Conservation (phyloP, 1,284 basidiomycete species). For the Moesziomyces aphidis region DNA sequence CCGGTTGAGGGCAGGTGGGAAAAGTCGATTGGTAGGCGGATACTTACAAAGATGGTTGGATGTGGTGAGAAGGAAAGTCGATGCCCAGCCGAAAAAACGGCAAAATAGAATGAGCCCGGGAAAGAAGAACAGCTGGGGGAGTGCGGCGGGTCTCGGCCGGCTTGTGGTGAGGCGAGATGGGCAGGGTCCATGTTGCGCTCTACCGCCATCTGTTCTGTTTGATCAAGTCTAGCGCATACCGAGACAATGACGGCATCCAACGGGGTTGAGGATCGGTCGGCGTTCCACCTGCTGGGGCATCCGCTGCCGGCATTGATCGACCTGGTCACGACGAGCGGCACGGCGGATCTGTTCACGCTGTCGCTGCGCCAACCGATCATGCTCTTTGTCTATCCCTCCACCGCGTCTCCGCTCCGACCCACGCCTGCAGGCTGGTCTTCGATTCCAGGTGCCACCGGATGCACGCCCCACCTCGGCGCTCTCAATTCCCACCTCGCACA, state of each 20-base stretch:
- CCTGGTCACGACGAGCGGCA: constrained; percentile 44
- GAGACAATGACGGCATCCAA: background rate
- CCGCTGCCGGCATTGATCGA: constrained; percentile 58
- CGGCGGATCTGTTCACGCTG: constrained; percentile 61
- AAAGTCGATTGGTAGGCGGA: background rate
- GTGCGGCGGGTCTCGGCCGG: background rate
- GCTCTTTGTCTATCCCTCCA: constrained; percentile 52
- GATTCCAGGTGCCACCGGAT: constrained; percentile 36
- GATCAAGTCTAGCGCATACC: too few species aligned
- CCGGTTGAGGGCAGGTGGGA: too few species aligned
- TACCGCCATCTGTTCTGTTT: background rate
- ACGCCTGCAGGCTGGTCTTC: constrained; percentile 26
- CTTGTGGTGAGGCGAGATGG: background rate
- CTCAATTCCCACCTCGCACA: constrained; percentile 19
- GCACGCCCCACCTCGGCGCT: constrained; percentile 44
- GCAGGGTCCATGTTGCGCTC: background rate
- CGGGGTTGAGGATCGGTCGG: constrained; percentile 34
- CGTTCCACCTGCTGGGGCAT: constrained; percentile 62
- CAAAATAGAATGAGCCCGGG: background rate
- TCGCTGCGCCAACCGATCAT: constrained; percentile 57
- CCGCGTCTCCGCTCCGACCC: constrained; percentile 13
- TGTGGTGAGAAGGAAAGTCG: background rate
- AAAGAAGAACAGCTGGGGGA: background rate
- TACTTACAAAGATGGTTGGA: background rate
- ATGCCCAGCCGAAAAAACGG: background rate